Evolutionary conservation across 2,329 filamentous ascomycete genomes (phyloP), one percentile per base, ranked within the genome.

Genomic region (Zelopaecilomyces penicillatus): DNA sequence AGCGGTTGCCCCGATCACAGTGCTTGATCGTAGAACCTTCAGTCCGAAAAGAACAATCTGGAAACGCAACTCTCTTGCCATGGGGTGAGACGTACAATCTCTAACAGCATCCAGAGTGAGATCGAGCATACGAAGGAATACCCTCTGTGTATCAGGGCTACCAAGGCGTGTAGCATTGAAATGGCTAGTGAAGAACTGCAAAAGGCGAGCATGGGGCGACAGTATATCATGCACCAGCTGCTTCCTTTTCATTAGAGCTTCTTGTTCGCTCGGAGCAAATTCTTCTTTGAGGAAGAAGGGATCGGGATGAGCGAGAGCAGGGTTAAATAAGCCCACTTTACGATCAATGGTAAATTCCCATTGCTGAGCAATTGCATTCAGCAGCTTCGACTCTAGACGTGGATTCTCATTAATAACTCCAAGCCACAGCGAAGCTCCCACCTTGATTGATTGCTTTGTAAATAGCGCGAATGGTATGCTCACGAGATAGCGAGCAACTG

Each of bases 391-490:
- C 63, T 95, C 89, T 65, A 96, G 83, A 45, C 79, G 78, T 3
- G 90, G 87, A 57, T 95, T 97, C 62, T 98, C 93, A 56, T 97
- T 93, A 57, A 97, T 94, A 10, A 97, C 87, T 28, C 93, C 93
- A 49, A 96, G 80, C 93, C 93, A 99, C 5, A 98, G 71, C 4
- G 93, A 96, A 32, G 96, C 85, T 5, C 93, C 94, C 41, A 97
- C 79, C 60, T 95, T 95, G 61, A 98, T 93, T 2, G 90, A 93
- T 57, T 95, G 86, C 62, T 95, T 95, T 5, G 85, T 94, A 62
- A 98, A 97, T 39, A 95, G 79, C 35, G 80, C 78, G 64, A 98
- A 98, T 0, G 93, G 94, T 49, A 98, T 93, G 53, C 80, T 83
- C 50, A 99, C 91, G 11, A 99, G 75, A 57, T 94, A 85, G 57